Base-by-base conservation (phyloP, 441 rosid species). In the Omphalea diandra region DNA sequence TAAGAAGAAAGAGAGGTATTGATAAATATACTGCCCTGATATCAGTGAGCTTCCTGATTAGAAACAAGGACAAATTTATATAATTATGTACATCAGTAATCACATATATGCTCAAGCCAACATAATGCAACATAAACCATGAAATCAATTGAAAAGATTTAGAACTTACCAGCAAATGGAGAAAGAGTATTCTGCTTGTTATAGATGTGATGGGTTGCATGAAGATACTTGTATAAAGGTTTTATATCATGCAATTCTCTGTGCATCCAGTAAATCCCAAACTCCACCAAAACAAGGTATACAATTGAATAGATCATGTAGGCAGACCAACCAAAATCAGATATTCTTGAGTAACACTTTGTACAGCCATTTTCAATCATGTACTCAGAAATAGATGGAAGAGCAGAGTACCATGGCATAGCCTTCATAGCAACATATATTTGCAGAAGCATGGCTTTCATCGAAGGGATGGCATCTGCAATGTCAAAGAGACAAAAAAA, bases 181-280 rank as follows among this genome's bases (percentile, higher is more conserved):
- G 98, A 94, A 41, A 94, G 94, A 38, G 97, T 94, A 47, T 91
- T 94, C 81, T 91, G 94, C 87, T 94, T 94, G 82, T 94, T 94
- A 88, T 91, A 94, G 84, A 91, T 84, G 73, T 91, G 98, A 75
- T 94, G 98, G 4, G 96, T 88, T 1, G 96, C 97, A 75, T 94
- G 97, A 73, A 94, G 91, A 74, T 85, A 83, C 80, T 90, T 94
- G 83, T 94, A 94, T 0, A 94, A 76, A 73, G 96, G 95, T 78
- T 94, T 94, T 69, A 94, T 91, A 82, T 91, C 98, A 78, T 94
- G 98, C 80, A 94, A 83, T 80, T 90, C 94, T 74, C 97, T 76
- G 58, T 94, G 97, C 97, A 91, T 86, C 98, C 97, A 92, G 72
- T 94, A 94, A 68, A 94, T 91, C 56, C 94, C 90, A 77, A 92